Conservation (phyloP, 2,329 filamentous ascomycete species). For the Pseudogymnoascus sp. region DNA sequence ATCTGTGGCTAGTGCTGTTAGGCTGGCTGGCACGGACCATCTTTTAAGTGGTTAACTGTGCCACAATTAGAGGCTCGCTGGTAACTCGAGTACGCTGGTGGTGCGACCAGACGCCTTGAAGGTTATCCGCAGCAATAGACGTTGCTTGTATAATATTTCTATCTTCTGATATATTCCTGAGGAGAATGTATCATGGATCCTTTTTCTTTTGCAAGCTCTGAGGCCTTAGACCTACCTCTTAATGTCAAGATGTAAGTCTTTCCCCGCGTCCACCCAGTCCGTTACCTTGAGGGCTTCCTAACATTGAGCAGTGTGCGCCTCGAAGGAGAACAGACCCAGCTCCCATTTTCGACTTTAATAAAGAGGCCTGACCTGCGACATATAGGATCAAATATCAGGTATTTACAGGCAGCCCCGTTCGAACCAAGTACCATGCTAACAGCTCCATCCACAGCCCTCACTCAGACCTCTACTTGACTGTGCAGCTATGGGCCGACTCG, state of each 20-base stretch:
- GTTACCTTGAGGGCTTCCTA: conserved; percentile 12
- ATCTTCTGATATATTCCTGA: not conserved
- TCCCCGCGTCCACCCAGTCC: conserved; percentile 9
- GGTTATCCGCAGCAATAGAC: not conserved
- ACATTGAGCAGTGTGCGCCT: conserved; percentile 53
- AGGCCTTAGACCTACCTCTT: conserved; percentile 68
- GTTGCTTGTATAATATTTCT: not conserved
- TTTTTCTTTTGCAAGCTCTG: conserved; percentile 89
- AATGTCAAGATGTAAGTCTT: conserved; percentile 53
- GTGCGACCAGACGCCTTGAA: not conserved
- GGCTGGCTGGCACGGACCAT: not conserved
- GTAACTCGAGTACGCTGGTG: not conserved
- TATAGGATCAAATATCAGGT: conserved; percentile 78
- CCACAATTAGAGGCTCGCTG: not conserved
- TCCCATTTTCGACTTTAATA: conserved; percentile 70
- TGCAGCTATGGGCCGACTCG: conserved; percentile 90
- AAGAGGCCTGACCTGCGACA: conserved; percentile 74
- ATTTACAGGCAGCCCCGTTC: conserved; percentile 9
- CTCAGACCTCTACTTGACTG: conserved; percentile 88
- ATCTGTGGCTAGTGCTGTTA: conserved; percentile 6
- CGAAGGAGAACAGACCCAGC: conserved; percentile 68
- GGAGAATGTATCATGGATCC: conserved; percentile 63
- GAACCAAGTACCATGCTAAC: conserved; percentile 12
- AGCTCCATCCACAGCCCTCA: conserved; percentile 46
- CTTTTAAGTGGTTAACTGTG: not conserved